Conservation (phyloP, 2,329 filamentous ascomycete species). For the Tolypocladium ophioglossoides region DNA sequence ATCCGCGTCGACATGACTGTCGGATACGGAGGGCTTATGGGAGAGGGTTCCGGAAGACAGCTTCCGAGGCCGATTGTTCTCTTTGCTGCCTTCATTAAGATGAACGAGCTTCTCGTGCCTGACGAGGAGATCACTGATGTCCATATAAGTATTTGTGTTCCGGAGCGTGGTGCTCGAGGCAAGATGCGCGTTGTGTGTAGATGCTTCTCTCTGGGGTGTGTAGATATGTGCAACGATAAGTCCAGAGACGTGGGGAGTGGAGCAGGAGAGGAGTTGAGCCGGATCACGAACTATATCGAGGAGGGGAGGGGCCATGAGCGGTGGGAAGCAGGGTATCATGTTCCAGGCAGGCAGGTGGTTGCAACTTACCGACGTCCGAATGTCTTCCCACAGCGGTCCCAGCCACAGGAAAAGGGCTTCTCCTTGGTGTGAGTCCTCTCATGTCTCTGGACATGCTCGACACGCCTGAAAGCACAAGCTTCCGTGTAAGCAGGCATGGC, state of each 20-base stretch:
- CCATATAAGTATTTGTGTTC: conserved; percentile 38
- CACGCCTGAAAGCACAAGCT: conserved; percentile 32
- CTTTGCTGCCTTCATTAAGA: conserved; percentile 48
- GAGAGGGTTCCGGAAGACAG: conserved; percentile 34
- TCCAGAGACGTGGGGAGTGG: background rate
- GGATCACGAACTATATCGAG: background rate
- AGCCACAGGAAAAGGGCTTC: conserved; percentile 50
- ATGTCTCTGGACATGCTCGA: conserved; percentile 54
- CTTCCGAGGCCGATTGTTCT: conserved; percentile 39
- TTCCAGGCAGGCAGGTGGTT: background rate
- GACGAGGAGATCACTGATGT: conserved; percentile 53
- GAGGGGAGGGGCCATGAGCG: background rate
- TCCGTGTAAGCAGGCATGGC: conserved; percentile 8
- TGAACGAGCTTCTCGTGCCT: conserved; percentile 56
- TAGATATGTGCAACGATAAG: background rate
- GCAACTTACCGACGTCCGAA: conserved; percentile 49
- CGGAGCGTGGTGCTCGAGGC: background rate
- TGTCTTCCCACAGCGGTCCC: conserved; percentile 50
- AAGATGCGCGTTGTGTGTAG: background rate
- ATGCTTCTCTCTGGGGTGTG: background rate
- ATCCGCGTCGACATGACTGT: conserved; percentile 35
- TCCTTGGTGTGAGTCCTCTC: conserved; percentile 56
- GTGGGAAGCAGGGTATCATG: background rate
- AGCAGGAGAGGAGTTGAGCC: background rate
- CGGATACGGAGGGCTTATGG: conserved; percentile 35